Conservation (phyloP, 1,284 basidiomycete genomes). For the Moesziomyces globuligerus region DNA sequence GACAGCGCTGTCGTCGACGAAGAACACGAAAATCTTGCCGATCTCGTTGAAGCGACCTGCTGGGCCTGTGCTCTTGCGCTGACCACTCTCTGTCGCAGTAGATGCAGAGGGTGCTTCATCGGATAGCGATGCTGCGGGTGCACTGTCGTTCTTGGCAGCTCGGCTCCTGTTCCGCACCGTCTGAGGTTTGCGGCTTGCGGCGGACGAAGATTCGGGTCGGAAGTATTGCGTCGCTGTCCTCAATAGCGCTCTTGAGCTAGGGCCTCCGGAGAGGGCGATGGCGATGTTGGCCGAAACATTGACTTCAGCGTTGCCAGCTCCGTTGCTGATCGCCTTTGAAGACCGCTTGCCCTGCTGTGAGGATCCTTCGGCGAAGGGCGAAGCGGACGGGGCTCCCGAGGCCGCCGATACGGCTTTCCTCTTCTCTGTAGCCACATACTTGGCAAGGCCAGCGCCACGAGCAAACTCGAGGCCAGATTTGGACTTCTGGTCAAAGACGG, state of each 20-base stretch:
- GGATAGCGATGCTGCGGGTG: too few relatives aligned
- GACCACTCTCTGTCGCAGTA: not conserved
- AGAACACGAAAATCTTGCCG: constrained; percentile 55
- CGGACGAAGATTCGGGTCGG: constrained; percentile 19
- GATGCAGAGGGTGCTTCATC: not conserved
- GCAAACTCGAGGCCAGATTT: constrained; percentile 52
- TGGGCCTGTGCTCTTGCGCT: constrained; percentile 4
- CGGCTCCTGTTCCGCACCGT: too few relatives aligned
- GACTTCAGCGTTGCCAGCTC: constrained; percentile 25
- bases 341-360: not conserved
- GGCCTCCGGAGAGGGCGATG: constrained; percentile 30
- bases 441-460: constrained; percentile 52
- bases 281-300: constrained; percentile 36
- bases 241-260: constrained; percentile 27
- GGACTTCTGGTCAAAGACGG: constrained; percentile 53
- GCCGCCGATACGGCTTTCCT: not conserved
- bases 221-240: constrained; percentile 34
- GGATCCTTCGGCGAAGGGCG: constrained; percentile 2
- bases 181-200: constrained; percentile 8
- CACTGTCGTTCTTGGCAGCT: not conserved
- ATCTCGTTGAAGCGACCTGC: constrained; percentile 46
- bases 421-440: constrained; percentile 36
- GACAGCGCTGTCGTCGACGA: constrained; percentile 50
- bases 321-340: constrained; percentile 24
- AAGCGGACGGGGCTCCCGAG: constrained; percentile 1